Evolutionary conservation across 352 stramenopile genomes (phyloP).

Genomic region (Phytophthora hybrid): DNA sequence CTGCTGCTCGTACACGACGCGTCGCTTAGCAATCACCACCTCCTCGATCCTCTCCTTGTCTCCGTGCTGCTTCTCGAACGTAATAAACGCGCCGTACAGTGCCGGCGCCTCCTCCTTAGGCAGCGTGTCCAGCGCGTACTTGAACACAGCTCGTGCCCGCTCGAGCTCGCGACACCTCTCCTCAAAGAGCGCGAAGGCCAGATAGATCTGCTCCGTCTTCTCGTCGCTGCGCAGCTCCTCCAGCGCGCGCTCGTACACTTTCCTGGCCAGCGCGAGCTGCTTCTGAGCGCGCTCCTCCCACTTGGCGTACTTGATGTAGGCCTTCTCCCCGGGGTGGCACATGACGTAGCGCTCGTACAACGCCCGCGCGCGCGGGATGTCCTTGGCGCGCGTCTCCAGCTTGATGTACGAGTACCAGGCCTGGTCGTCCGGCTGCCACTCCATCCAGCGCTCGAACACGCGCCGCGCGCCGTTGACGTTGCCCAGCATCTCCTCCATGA

Average conservation of each 20-base stretch:
- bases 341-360: constrained; percentile 96
- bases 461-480: constrained; percentile 94
- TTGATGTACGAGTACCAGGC: constrained; percentile 99
- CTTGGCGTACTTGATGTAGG: constrained; percentile 98
- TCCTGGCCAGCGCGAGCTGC: constrained; percentile 92
- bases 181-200: constrained; percentile 97
- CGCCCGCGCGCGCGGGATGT: constrained; percentile 86
- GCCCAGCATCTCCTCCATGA: constrained; percentile 99
- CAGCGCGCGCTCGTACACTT: constrained; percentile 96
- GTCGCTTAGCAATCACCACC: constrained; percentile 95
- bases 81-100: constrained; percentile 96
- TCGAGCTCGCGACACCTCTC: constrained; percentile 96
- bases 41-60: constrained; percentile 96
- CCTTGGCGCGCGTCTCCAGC: constrained; percentile 95
- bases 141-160: constrained; percentile 90
- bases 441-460: constrained; percentile 98
- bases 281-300: constrained; percentile 97
- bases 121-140: constrained; percentile 84
- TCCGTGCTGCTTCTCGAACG: constrained; percentile 99
- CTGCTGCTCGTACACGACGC: constrained; percentile 95
- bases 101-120: constrained; percentile 91
- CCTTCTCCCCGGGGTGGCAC: constrained; percentile 88
- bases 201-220: constrained; percentile 89
- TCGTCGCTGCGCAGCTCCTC: constrained; percentile 91
- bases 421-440: constrained; percentile 98